phyloP scores from a whole-genome alignment of 345 rosid species.

The Clarkia xantiana region DNA sequence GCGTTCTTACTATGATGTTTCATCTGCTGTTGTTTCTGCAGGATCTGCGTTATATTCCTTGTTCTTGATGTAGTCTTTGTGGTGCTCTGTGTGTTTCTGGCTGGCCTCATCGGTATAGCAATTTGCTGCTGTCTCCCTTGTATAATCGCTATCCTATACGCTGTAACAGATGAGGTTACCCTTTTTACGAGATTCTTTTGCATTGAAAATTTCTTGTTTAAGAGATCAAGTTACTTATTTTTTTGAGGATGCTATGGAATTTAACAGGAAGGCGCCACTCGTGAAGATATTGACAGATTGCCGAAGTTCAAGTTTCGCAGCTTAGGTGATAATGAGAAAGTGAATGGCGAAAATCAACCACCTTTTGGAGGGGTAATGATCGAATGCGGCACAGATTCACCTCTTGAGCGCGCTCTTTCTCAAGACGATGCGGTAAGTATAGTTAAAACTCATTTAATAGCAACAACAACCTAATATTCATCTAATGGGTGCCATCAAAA shows the following conservation, averaged over 20 bases:
- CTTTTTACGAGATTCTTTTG: neutral
- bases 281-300: constrained; percentile 54
- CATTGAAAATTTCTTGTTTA: neutral
- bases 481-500: too few species aligned
- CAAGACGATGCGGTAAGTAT: constrained; percentile 66
- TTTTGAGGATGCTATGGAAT: neutral
- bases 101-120: constrained; percentile 71
- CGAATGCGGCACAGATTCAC: constrained; percentile 36
- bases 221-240: neutral
- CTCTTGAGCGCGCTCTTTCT: constrained; percentile 38
- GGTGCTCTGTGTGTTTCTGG: constrained; percentile 53
- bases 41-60: constrained; percentile 79
- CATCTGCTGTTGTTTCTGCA: constrained; percentile 22
- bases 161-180: constrained; percentile 56
- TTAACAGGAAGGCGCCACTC: constrained; percentile 76
- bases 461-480: too few species aligned
- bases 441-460: too few species aligned
- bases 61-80: constrained; percentile 75
- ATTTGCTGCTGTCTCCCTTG: constrained; percentile 94
- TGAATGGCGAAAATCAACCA: constrained; percentile 33
- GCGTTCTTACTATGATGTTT: neutral
- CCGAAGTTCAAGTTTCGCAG: constrained; percentile 47
- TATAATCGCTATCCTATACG: constrained; percentile 74
- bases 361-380: constrained; percentile 53
- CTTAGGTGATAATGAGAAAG: constrained; percentile 28